A percentile compares a stretch with the other conserved stretches of the same genome.
phyloP scores from a whole-genome alignment of 2,329 filamentous ascomycete species.

The Alternaria longipes region DNA sequence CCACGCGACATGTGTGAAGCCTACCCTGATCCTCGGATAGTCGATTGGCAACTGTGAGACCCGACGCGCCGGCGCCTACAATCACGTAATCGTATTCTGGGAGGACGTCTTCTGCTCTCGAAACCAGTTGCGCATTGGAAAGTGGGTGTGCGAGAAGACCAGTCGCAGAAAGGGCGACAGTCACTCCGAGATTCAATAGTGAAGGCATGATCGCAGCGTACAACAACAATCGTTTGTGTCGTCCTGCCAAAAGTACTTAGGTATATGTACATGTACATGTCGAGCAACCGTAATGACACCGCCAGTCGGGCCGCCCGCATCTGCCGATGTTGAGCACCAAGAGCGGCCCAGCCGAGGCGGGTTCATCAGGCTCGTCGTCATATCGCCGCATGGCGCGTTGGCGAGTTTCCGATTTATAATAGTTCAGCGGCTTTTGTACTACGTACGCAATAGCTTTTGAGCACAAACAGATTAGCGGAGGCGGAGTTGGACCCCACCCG shows the following conservation, averaged over 20 bases:
- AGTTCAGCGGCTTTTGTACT: constrained; percentile 1
- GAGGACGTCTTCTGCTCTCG: constrained; percentile 23
- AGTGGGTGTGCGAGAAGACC: constrained; percentile 27
- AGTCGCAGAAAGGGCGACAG: constrained; percentile 24
- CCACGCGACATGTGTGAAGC: neutral
- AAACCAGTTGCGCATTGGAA: constrained; percentile 24
- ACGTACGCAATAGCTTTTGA: neutral
- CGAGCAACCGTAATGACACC: constrained; percentile 7
- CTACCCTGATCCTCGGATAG: constrained; percentile 34
- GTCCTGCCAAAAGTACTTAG: neutral
- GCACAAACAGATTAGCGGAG: neutral
- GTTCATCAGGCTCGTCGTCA: constrained; percentile 1
- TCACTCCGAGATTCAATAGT: constrained; percentile 11
- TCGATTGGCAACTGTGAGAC: constrained; percentile 42
- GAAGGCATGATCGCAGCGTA: constrained; percentile 20
- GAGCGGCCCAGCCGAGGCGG: neutral
- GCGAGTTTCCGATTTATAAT: constrained; percentile 4
- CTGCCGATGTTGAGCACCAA: constrained; percentile 11
- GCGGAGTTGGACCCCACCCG: neutral
- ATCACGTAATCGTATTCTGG: constrained; percentile 39
- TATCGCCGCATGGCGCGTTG: constrained; percentile 3
- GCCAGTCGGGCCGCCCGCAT: neutral
- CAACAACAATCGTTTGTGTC: neutral
- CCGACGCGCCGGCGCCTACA: constrained; percentile 37
- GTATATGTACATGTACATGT: constrained; percentile 5